phyloP scores from a whole-genome alignment of 805 yeast genomes.

The Lipomyces chichibuensis region DNA sequence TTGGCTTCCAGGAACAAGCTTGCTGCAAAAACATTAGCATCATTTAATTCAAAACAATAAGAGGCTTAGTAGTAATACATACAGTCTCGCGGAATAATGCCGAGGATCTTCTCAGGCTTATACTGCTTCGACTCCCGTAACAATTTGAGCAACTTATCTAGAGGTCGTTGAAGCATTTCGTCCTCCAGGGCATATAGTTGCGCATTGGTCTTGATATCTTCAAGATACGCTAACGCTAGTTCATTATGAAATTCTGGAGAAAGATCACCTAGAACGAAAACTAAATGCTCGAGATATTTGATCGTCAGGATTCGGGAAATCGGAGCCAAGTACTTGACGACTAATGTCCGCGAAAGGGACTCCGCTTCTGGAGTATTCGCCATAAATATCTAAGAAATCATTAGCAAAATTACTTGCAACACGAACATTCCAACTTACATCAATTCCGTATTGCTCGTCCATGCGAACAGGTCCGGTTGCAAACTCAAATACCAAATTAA shows the following conservation, averaged over 20 bases:
- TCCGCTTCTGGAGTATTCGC: conserved; percentile 65
- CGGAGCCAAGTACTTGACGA: conserved; percentile 55
- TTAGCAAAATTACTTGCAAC: too few relatives aligned
- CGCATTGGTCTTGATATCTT: conserved; percentile 38
- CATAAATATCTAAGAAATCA: conserved; percentile 57
- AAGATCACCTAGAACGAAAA: conserved; percentile 48
- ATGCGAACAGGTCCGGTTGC: conserved; percentile 55
- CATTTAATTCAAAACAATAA: not conserved
- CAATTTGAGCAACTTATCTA: conserved; percentile 45
- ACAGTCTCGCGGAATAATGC: conserved; percentile 39
- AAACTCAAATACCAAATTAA: conserved; percentile 61
- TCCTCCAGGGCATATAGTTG: conserved; percentile 28
- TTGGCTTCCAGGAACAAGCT: conserved; percentile 48
- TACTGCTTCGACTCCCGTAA: conserved; percentile 46
- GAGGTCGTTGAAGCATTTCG: conserved; percentile 28
- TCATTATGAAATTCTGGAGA: conserved; percentile 50
- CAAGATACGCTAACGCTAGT: conserved; percentile 53
- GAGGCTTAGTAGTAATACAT: conserved; percentile 3
- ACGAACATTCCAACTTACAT: conserved; percentile 22
- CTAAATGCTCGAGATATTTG: conserved; percentile 58
- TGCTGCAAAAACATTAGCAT: conserved; percentile 1
- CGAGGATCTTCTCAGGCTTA: conserved; percentile 47
- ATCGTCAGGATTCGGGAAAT: conserved; percentile 44
- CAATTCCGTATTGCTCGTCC: conserved; percentile 47
- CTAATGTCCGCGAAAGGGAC: conserved; percentile 56